A percentile compares a stretch with the other conserved stretches of the same genome.
Conservation (phyloP, 164 flowering plant species). For the Stephania yunnanensis region DNA sequence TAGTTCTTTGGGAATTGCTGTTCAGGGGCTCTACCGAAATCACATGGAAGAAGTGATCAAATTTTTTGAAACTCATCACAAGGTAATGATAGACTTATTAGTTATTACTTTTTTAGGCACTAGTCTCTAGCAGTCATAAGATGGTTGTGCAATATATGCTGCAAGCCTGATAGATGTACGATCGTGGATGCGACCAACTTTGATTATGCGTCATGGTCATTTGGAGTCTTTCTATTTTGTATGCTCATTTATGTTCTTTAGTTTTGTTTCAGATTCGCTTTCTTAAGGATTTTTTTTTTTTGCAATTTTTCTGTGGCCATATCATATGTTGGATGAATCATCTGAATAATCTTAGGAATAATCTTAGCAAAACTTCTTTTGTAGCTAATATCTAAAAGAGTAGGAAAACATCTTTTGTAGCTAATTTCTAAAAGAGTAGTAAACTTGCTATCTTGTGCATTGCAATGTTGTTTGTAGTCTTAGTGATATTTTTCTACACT, state of each 20-base stretch:
- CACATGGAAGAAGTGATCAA: slow-evolving; percentile 99
- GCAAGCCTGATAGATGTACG: neutral
- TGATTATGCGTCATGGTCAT: neutral
- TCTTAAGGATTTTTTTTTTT: neutral
- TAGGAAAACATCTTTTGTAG: neutral
- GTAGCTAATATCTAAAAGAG: neutral
- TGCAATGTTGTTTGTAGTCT: neutral
- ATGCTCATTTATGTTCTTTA: neutral
- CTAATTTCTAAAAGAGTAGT: neutral
- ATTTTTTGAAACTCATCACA: slow-evolving; percentile 93
- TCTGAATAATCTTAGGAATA: neutral
- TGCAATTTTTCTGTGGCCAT: no score
- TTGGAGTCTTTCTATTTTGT: neutral
- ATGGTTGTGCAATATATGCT: neutral
- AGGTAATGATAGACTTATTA: slow-evolving; percentile 39
- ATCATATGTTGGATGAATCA: neutral
- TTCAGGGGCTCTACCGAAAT: slow-evolving; percentile 92
- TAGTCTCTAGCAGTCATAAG: neutral
- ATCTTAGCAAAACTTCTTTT: neutral
- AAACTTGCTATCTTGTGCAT: neutral
- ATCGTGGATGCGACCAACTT: neutral
- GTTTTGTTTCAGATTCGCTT: neutral
- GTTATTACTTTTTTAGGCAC: neutral
- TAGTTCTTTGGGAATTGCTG: slow-evolving; percentile 13
- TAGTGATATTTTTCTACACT: neutral